phyloP scores from a whole-genome alignment of 2,329 filamentous ascomycete genomes.

The Gliomastix tumulicola region DNA sequence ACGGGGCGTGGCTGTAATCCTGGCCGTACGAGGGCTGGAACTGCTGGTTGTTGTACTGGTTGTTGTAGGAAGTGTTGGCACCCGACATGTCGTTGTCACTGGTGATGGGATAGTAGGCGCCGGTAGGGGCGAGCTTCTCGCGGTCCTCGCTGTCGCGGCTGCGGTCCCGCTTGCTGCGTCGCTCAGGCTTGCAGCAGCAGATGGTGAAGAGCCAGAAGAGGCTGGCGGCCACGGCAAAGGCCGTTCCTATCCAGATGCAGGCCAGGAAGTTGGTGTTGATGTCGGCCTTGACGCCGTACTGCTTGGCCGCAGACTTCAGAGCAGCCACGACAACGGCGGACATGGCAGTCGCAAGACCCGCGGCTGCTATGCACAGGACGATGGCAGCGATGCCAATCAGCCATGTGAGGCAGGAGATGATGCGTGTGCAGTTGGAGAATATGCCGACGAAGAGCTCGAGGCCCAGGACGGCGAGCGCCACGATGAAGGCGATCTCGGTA shows the following conservation, averaged over 20 bases:
- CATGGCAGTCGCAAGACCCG: constrained; percentile 68
- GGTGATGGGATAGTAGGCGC: constrained; percentile 25
- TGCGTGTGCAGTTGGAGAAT: constrained; percentile 75
- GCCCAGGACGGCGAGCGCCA: constrained; percentile 63
- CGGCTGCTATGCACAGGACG: constrained; percentile 50
- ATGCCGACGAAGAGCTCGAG: constrained; percentile 72
- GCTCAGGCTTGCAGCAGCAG: constrained; percentile 74
- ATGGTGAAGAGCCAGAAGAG: constrained; percentile 89
- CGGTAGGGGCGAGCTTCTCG: constrained; percentile 43
- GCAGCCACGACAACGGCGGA: constrained; percentile 63
- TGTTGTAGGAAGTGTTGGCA: constrained; percentile 29
- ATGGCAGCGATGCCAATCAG: constrained; percentile 62
- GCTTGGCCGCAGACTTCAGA: constrained; percentile 53
- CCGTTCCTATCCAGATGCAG: constrained; percentile 72
- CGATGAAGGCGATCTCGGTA: constrained; percentile 76
- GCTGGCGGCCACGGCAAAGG: constrained; percentile 65
- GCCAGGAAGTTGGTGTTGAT: constrained; percentile 66
- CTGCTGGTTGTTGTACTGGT: constrained; percentile 24
- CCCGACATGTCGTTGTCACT: constrained; percentile 25
- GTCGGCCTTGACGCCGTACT: constrained; percentile 60
- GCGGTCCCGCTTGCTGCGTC: constrained; percentile 21
- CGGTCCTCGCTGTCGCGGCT: constrained; percentile 25
- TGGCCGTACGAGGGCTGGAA: constrained; percentile 17
- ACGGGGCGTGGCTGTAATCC: constrained; percentile 16
- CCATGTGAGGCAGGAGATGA: constrained; percentile 76